Evolutionary conservation across 108 stramenopile species (phyloP).

Genomic region (Aurantiochytrium sp.): DNA sequence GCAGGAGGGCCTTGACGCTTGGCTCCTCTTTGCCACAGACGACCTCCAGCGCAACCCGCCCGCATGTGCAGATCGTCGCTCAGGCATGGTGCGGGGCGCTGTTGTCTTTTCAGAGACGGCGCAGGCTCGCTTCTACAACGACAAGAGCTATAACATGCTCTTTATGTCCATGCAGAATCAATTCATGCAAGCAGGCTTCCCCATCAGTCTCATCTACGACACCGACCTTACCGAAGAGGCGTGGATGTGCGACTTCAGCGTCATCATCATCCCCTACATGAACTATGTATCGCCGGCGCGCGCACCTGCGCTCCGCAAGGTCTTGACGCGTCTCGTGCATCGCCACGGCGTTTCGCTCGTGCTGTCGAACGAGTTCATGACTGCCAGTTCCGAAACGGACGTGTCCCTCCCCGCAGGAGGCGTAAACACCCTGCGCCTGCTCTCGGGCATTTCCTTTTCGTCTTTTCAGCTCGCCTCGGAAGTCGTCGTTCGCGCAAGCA

Average conservation of each 20-base stretch:
- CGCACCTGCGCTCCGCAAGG: neutral
- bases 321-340: neutral
- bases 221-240: neutral
- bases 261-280: neutral
- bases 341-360: neutral
- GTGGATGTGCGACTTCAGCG: neutral
- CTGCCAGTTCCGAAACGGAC: neutral
- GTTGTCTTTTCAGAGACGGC: neutral
- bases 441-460: neutral
- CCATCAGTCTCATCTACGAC: neutral
- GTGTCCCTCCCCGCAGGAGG: neutral
- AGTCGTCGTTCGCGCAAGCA: neutral
- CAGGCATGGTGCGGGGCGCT: neutral
- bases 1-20: neutral
- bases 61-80: neutral
- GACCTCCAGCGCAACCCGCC: neutral
- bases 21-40: neutral
- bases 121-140: neutral
- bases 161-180: neutral
- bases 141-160: neutral
- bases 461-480: neutral
- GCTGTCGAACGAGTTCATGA: neutral
- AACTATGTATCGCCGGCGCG: neutral
- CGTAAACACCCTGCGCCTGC: neutral
- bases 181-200: slow-evolving; percentile 2